A percentile compares a stretch with the other conserved stretches of the same genome.
These are phyloP conservation scores for Phytopythium montanum DNA, from an alignment of 352 stramenopile species.

Conservation along the genomic window DNA sequence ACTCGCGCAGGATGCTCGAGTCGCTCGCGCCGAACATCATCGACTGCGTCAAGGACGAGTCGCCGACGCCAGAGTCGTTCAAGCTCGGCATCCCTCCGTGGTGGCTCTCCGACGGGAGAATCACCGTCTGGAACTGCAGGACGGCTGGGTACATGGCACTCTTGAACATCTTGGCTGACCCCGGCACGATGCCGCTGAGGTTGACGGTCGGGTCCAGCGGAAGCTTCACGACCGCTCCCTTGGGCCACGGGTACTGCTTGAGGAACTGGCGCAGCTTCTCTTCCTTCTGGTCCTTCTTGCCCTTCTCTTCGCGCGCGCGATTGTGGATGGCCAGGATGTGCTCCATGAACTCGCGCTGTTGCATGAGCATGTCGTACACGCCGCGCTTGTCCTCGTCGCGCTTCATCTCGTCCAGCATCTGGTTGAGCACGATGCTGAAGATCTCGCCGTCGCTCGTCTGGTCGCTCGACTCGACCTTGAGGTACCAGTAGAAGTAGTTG, in stretches of 20 bases:
- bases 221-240: constrained; percentile 76
- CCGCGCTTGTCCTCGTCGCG: constrained; percentile 86
- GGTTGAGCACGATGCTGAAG: constrained; percentile 77
- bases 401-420: constrained; percentile 94
- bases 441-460: constrained; percentile 72
- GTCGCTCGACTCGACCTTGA: constrained; percentile 78
- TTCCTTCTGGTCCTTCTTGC: constrained; percentile 96
- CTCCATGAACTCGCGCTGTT: constrained; percentile 94
- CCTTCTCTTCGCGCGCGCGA: constrained; percentile 90
- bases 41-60: constrained; percentile 31
- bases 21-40: constrained; percentile 55
- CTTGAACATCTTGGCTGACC: constrained; percentile 97
- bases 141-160: constrained; percentile 97
- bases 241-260: constrained; percentile 80
- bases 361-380: constrained; percentile 90
- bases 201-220: constrained; percentile 84
- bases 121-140: constrained; percentile 92
- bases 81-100: constrained; percentile 7
- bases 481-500: constrained; percentile 98
- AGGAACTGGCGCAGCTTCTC: constrained; percentile 89
- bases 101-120: constrained; percentile 44
- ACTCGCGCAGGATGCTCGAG: constrained; percentile 57
- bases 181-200: constrained; percentile 87
- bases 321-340: constrained; percentile 92
- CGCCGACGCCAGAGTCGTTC: constrained; percentile 11